Evolutionary conservation across 2,329 filamentous ascomycete genomes (phyloP), one percentile per base, ranked within the genome.

Genomic region (Trichoderma aggressivum): DNA sequence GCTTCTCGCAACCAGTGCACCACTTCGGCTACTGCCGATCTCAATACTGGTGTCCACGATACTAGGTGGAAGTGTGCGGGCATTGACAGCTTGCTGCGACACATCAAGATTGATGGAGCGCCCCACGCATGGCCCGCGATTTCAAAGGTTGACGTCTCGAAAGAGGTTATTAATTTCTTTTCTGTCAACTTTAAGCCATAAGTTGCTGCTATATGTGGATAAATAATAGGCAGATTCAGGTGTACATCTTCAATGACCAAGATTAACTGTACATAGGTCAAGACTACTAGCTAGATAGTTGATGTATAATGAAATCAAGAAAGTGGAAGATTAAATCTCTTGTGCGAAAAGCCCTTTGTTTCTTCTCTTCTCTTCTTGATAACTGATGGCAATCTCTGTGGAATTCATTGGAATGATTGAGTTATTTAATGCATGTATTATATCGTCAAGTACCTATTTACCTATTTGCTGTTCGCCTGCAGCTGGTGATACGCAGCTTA

Each of bases 1-100:
- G 80, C 78, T 7, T 47, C 56, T 21, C 73, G 81, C 14, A 75
- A 77, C 61, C 43, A 67, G 24, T 76, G 75, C 47, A 67, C 62
- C 10, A 61, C 39, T 14, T 60, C 62, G 2, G 39, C 50, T n/a
- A 62, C 58, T 7, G 64, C 47, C 7, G 43, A 74, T 34, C 36
- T 74, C 16, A 36, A 59, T 2, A 30, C 62, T 26, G 72, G 73
- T 11, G 73, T 74, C 1, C 70, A 73, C 12, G 74, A 75, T 39
- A 70, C 61, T 26, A 58, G 66, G 30, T 75, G 73, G 65, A 72
- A 21, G 12, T 75, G 75, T 30, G 64, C 36, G 14, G 73, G 73
- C 10, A 53, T 71, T 6, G 43, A 70, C 16, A 73, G 73, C 18
- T 30, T 70, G 11, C 50, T 76, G 26, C 59, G 73, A n/a, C 74